A percentile compares a stretch with the other conserved stretches of the same genome.
These are phyloP conservation scores for Geotrichum australiense DNA, from an alignment of 1,139 yeast species.

Conservation along the genomic window DNA sequence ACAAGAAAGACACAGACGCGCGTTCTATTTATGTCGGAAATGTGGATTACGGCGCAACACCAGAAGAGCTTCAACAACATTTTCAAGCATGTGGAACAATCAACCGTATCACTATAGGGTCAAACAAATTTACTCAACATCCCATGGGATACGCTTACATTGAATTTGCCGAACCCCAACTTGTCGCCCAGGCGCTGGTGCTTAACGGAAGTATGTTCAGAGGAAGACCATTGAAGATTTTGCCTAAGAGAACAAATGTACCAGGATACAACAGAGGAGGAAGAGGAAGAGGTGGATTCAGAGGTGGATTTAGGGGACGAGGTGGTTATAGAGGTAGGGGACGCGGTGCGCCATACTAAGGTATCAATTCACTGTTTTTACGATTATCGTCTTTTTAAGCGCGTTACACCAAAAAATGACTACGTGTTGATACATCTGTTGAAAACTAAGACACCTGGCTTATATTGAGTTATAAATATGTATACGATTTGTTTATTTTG, in stretches of 20 bases:
- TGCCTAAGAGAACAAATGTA: conserved; percentile 70
- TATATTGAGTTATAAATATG: background rate
- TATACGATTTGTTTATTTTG: background rate
- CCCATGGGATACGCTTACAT: conserved; percentile 86
- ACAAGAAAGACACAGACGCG: conserved; percentile 58
- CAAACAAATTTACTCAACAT: conserved; percentile 64
- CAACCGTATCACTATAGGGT: conserved; percentile 73
- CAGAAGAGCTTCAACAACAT: conserved; percentile 73
- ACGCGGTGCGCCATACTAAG: conserved; percentile 30
- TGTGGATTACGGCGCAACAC: conserved; percentile 73
- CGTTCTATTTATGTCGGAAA: conserved; percentile 83
- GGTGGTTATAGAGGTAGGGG: conserved; percentile 39
- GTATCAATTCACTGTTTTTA: background rate
- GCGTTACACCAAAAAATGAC: conserved; percentile 9
- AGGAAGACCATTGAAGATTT: conserved; percentile 64
- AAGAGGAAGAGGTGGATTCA: conserved; percentile 41
- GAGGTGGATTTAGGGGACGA: conserved; percentile 41
- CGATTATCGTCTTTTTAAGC: conserved; percentile 10
- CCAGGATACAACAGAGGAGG: conserved; percentile 51
- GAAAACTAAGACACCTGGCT: no score
- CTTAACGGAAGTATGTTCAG: conserved; percentile 60
- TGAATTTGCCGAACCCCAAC: conserved; percentile 61
- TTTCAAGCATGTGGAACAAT: conserved; percentile 71
- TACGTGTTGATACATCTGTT: no score
- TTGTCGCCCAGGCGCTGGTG: conserved; percentile 58